Evolutionary conservation across 257 asterid species (phyloP), one percentile per base, ranked within the genome.

Genomic region (Cinchona pubescens): DNA sequence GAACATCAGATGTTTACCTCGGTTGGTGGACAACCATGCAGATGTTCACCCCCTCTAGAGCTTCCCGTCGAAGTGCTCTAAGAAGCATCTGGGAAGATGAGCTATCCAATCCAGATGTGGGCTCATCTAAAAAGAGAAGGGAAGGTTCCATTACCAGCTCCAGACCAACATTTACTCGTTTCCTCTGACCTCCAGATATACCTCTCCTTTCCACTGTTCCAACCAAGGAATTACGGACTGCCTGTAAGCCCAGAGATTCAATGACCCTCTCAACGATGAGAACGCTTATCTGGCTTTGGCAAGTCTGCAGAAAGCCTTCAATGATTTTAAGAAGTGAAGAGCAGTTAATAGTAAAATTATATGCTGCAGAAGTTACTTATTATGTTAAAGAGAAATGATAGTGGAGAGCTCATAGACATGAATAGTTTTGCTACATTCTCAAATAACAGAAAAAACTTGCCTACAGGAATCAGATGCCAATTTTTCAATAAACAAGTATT

Each of bases 11-110:
- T 32, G 21, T 3, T 79, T 89, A 90, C 98, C 98, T 94, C 37
- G 98, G 98, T 67, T 94, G 98, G 84, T 94, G 98, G 71, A 94
- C 91, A 58, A 94, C 98, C 97, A 91, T 88, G 91, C 98, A 90
- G 69, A 94, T 89, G 59, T 92, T 92, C 60, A 92, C 98, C 45
- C 98, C 98, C 75, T 94, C 97, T 34, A 87, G 89, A 64, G 97
- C 97, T 83, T 94, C 98, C n/a, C 96, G 96, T 68, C 90, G 96
- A 86, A 94, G 96, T 25, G 97, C 96, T 83, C 92, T 82, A 71
- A 94, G 90, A 70, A 94, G 97, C 63, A 92, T 88, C 85, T 94
- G 97, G 80, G 98, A 94, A 67, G 98, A 92, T 3, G 98, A 88
- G 81, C 97, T 92, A 82, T 94, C 98, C 87, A 94, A 76, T 67